Evolutionary conservation across 129 eudicot species (phyloP).

Genomic region (Chrysanthemum seticuspe): DNA sequence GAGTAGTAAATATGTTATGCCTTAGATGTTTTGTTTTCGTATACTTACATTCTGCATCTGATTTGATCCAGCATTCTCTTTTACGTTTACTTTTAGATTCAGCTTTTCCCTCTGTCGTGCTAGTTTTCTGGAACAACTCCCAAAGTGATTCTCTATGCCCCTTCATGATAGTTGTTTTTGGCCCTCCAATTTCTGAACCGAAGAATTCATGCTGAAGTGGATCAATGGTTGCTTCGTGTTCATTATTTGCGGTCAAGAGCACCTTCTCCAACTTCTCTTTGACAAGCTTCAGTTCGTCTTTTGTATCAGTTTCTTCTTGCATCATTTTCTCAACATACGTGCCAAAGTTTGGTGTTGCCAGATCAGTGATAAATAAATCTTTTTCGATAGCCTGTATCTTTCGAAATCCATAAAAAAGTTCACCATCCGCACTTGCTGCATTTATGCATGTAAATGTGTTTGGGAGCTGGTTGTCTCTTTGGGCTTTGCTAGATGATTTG

Average conservation of each 20-base stretch:
- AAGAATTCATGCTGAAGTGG: not conserved
- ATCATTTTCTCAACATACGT: constrained; percentile 49
- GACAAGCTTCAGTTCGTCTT: constrained; percentile 43
- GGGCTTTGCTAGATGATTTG: not conserved
- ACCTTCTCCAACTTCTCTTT: constrained; percentile 60
- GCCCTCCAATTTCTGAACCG: constrained; percentile 25
- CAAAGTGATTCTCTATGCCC: constrained; percentile 59
- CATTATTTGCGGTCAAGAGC: constrained; percentile 8
- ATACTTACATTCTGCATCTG: constrained; percentile 21
- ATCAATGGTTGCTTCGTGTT: not conserved
- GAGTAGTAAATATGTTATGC: too few relatives aligned
- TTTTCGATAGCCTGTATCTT: constrained; percentile 45
- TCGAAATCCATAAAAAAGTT: constrained; percentile 44
- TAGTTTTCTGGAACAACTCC: constrained; percentile 70
- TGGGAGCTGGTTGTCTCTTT: not conserved
- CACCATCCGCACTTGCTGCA: not conserved
- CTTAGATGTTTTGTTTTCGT: too few relatives aligned
- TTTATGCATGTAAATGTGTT: not conserved
- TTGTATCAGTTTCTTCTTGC: constrained; percentile 43
- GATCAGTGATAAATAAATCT: constrained; percentile 34
- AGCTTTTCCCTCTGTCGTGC: constrained; percentile 43
- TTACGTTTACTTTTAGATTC: constrained; percentile 3
- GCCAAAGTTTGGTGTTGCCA: constrained; percentile 60
- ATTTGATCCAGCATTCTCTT: constrained; percentile 18
- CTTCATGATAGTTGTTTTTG: constrained; percentile 37